Evolutionary conservation across 139 green algal genomes (phyloP).

Genomic region (Chlorella sp.): DNA sequence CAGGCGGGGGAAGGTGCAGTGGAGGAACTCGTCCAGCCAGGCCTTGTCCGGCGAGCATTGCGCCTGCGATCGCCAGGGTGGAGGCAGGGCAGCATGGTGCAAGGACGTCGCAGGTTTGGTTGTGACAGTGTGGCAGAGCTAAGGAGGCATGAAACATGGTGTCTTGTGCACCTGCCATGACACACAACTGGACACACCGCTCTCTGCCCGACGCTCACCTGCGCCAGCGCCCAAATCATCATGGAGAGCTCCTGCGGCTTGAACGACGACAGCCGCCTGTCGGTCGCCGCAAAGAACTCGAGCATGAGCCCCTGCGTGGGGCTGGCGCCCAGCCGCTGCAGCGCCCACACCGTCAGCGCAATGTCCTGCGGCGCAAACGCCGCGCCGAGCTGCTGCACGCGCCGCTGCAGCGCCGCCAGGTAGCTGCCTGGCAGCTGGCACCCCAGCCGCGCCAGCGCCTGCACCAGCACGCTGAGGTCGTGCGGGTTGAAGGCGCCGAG

Average conservation of each 20-base stretch:
- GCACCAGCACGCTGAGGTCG: background rate
- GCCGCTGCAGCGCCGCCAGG: constrained; percentile 1
- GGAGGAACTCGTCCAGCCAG: constrained; percentile 38
- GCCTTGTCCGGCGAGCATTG: constrained; percentile 9
- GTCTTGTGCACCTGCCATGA: background rate
- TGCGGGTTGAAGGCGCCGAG: constrained; percentile 1
- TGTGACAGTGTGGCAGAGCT: background rate
- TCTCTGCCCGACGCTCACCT: constrained; percentile 3
- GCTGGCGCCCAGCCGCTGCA: constrained; percentile 15
- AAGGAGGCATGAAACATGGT: background rate
- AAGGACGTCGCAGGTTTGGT: background rate
- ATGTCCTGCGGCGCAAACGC: constrained; percentile 7
- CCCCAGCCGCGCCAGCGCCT: background rate
- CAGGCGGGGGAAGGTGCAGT: constrained; percentile 33
- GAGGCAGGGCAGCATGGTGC: background rate
- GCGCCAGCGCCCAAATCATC: constrained; percentile 34
- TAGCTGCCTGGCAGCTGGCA: background rate
- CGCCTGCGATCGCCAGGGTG: background rate
- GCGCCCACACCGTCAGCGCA: constrained; percentile 27
- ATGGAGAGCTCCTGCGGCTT: constrained; percentile 31
- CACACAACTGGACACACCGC: background rate
- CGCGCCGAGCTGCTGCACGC: constrained; percentile 5
- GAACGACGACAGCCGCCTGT: constrained; percentile 30
- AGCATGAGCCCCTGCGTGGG: constrained; percentile 11
- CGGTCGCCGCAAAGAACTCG: constrained; percentile 29